Evolutionary conservation across 1,139 yeast genomes (phyloP).

Genomic region (Kodamaea sp.): DNA sequence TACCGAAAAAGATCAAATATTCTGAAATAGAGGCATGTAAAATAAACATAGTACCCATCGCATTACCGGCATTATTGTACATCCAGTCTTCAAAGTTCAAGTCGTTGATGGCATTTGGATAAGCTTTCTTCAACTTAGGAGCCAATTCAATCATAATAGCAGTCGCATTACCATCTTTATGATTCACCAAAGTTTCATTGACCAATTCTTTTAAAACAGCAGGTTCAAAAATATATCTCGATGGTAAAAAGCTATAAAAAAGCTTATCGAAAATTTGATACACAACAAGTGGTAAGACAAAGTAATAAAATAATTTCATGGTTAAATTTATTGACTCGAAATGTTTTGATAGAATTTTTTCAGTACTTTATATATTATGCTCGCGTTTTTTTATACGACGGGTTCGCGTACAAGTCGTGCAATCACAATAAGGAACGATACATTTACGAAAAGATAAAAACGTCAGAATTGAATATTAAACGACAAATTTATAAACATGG

Average conservation of each 20-base stretch:
- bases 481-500: background rate
- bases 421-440: background rate
- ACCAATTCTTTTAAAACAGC: constrained; percentile 46
- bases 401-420: no score
- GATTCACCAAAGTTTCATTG: constrained; percentile 47
- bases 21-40: constrained; percentile 95
- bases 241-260: constrained; percentile 66
- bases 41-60: constrained; percentile 97
- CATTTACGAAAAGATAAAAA: background rate
- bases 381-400: no score
- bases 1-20: constrained; percentile 49
- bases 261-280: constrained; percentile 39
- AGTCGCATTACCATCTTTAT: constrained; percentile 59
- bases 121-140: constrained; percentile 53
- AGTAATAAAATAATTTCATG: constrained; percentile 16
- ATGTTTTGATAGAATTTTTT: no score
- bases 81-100: constrained; percentile 83
- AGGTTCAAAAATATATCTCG: constrained; percentile 56
- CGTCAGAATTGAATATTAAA: background rate
- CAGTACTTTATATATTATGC: no score
- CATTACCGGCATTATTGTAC: constrained; percentile 97
- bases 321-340: no score
- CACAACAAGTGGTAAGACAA: constrained; percentile 20
- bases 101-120: constrained; percentile 63
- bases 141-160: constrained; percentile 61